Conservation (phyloP, 192 early-diverging fungal species). For the Coemansia sp. region DNA sequence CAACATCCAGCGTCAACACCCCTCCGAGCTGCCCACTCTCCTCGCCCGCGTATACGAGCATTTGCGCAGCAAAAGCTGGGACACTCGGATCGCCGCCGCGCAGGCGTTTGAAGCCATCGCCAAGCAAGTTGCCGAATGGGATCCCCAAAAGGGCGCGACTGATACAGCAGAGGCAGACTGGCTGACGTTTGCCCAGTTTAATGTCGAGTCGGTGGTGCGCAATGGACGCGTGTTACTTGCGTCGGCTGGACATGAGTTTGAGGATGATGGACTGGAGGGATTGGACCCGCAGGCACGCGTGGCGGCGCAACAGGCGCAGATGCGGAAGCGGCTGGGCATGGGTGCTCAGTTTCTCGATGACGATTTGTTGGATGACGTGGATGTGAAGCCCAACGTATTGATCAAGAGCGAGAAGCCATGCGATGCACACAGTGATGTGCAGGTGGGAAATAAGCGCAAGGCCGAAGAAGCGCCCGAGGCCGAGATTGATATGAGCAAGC, state of each 20-base stretch:
- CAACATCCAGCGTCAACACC: constrained; percentile 90
- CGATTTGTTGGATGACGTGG: constrained; percentile 80
- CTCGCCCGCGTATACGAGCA: constrained; percentile 63
- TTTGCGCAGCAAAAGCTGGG: constrained; percentile 88
- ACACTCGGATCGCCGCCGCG: constrained; percentile 91
- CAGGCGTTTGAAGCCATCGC: constrained; percentile 90
- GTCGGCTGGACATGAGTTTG: constrained; percentile 91
- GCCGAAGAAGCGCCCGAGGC: constrained; percentile 4
- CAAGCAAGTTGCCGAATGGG: constrained; percentile 84
- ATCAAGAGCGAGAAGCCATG: too few species aligned
- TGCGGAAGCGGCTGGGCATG: constrained; percentile 81
- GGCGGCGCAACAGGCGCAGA: constrained; percentile 74
- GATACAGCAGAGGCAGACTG: constrained; percentile 43
- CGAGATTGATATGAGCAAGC: constrained; percentile 64
- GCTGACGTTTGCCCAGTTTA: constrained; percentile 75
- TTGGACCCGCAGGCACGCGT: constrained; percentile 81
- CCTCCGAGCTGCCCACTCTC: constrained; percentile 85
- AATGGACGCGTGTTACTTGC: constrained; percentile 77
- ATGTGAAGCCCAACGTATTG: not conserved
- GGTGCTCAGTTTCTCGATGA: constrained; percentile 86
- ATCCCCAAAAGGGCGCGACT: constrained; percentile 45
- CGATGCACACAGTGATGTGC: not conserved
- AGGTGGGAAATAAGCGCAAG: constrained; percentile 15
- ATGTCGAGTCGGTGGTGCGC: constrained; percentile 76
- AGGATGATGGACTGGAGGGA: constrained; percentile 66